phyloP scores from a whole-genome alignment of 352 stramenopile genomes.

The Pythium sp. region DNA sequence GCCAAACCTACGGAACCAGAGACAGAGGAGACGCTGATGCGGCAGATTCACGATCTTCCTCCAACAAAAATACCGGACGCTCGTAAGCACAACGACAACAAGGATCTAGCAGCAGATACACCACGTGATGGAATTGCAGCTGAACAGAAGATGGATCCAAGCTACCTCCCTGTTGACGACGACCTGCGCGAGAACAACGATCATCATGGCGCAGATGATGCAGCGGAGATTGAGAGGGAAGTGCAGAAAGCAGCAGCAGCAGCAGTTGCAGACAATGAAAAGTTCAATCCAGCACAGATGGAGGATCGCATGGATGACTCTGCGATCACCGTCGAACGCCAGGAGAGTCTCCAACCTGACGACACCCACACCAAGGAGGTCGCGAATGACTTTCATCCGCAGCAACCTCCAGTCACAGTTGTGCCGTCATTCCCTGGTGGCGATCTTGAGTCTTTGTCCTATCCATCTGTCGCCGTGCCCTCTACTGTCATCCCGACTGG shows the following conservation, averaged over 20 bases:
- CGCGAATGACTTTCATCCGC: not conserved
- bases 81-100: not conserved
- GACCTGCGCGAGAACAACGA: not conserved
- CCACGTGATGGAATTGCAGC: not conserved
- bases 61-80: not conserved
- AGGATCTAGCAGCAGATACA: not conserved
- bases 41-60: not conserved
- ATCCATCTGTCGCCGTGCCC: not conserved
- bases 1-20: not conserved
- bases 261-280: not conserved
- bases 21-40: not conserved
- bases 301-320: constrained; percentile 4
- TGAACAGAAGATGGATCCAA: not conserved
- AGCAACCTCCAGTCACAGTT: not conserved
- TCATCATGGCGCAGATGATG: not conserved
- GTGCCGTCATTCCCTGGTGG: not conserved
- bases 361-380: not conserved
- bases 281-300: not conserved
- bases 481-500: not conserved
- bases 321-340: not conserved
- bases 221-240: not conserved
- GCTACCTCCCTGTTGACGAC: not conserved
- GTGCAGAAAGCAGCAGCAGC: not conserved
- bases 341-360: not conserved
- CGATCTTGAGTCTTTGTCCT: not conserved